Evolutionary conservation across 805 yeast species (phyloP), one percentile per base, ranked within the genome.

Genomic region (Ogataea minuta): DNA sequence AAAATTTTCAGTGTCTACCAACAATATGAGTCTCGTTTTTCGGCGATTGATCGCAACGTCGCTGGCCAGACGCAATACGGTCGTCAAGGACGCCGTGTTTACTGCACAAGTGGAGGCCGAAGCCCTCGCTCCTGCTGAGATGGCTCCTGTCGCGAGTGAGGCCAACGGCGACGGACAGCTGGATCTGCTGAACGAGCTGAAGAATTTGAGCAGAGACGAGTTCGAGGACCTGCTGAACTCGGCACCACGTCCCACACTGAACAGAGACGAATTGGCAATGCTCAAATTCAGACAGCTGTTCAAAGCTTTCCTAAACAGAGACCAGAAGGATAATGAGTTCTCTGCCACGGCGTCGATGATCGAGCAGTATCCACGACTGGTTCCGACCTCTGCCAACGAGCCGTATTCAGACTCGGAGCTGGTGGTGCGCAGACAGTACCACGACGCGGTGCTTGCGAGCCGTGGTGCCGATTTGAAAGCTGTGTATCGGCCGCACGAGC

Each of bases 381-480:
- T 72, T 35, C 79, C 80, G 26, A 74, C 91, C 0, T 68, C 75
- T 7, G 71, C 68, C 28, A 70, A 71, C 41, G 79, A 77, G 59
- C 79, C 90, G 27, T 90, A 86, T 62, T 74, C 95, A 1, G 63
- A 69, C 28, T 88, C 86, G 51, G 97, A 90, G 62, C 71, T 89
- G 34, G 81, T 74, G 47, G 68, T 86, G 46, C 79, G 97, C 57
- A 83, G 81, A 52, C 68, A 77, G 56, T 76, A 79, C 53, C 85
- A 83, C 59, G 68, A 78, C 27, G 57, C 68, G 25, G 66, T 63
- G 11, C 67, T 74, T 17, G 81, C 82, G 3, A 63, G 60, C 23
- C 60, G 84, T 25, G 96, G 97, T 0, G 79, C 95, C 1, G 57
- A 66, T 11, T 53, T 85, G n/a, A 61, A 67, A 39, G 70, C 77